A percentile compares a stretch with the other conserved stretches of the same genome.
Conservation (phyloP, 2,329 filamentous ascomycete genomes). For the Dactylellina leptospora region DNA sequence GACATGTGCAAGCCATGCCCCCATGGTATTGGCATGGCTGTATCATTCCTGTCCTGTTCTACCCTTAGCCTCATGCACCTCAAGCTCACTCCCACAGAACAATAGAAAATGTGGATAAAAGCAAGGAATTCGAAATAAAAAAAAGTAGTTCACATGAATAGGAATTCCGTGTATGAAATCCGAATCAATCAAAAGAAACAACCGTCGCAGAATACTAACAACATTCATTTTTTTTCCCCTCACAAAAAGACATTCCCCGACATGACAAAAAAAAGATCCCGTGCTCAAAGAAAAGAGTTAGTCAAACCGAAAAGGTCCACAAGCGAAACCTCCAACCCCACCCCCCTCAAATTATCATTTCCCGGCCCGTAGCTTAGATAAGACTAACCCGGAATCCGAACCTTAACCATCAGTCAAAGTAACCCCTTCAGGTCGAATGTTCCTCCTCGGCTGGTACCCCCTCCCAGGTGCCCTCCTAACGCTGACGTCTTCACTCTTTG, state of each 20-base stretch:
- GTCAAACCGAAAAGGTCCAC: slow-evolving; percentile 7
- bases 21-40: slow-evolving; percentile 15
- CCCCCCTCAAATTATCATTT: too few relatives aligned
- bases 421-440: slow-evolving; percentile 64
- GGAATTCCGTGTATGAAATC: too few relatives aligned
- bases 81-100: not conserved
- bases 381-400: too few relatives aligned
- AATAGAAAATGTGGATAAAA: slow-evolving; percentile 23
- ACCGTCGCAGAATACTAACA: not conserved
- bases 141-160: slow-evolving; percentile 26
- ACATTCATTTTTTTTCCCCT: slow-evolving; percentile 27
- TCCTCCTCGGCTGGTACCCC: slow-evolving; percentile 44
- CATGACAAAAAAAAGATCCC: slow-evolving; percentile 37
- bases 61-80: not conserved
- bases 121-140: too few relatives aligned
- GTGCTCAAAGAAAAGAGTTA: not conserved
- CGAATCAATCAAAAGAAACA: slow-evolving; percentile 6
- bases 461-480: slow-evolving; percentile 53
- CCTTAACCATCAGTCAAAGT: slow-evolving; percentile 70
- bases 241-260: slow-evolving; percentile 24
- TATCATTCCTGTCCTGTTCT: slow-evolving; percentile 18
- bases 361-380: too few relatives aligned
- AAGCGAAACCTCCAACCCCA: too few relatives aligned
- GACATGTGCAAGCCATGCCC: slow-evolving; percentile 31
- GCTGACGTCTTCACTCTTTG: slow-evolving; percentile 55